Evolutionary conservation across 1,139 yeast genomes (phyloP).

Genomic region (Diutina catenulata): DNA sequence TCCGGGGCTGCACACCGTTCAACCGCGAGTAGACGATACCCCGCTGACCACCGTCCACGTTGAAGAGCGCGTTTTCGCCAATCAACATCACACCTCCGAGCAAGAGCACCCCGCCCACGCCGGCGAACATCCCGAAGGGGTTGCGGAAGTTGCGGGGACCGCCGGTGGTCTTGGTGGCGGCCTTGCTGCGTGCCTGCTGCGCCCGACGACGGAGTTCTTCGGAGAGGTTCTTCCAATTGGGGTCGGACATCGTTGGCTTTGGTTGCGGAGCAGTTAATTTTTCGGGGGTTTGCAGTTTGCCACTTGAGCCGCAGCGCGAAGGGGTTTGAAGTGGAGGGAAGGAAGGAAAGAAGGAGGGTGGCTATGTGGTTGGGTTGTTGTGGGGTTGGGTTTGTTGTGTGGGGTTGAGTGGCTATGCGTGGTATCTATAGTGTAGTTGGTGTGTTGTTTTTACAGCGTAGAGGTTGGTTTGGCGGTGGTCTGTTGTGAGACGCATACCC

Average conservation of each 20-base stretch:
- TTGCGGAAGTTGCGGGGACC: conserved; percentile 33
- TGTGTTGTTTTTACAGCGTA: too few species aligned
- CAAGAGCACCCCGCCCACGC: conserved; percentile 64
- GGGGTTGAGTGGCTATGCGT: too few species aligned
- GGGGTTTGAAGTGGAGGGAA: too few species aligned
- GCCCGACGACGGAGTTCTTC: conserved; percentile 58
- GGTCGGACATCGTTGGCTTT: conserved; percentile 29
- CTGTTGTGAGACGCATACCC: too few species aligned
- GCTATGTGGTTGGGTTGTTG: too few species aligned
- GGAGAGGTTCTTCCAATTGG: conserved; percentile 58
- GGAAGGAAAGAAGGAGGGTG: too few species aligned
- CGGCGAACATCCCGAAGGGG: conserved; percentile 56
- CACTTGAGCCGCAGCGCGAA: background rate
- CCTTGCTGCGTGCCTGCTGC: conserved; percentile 26
- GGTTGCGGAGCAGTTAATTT: background rate
- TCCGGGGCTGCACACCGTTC: conserved; percentile 75
- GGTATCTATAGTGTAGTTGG: too few species aligned
- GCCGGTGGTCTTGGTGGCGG: conserved; percentile 18
- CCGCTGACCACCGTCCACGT: conserved; percentile 98
- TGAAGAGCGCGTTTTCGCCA: conserved; percentile 70
- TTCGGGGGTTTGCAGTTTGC: conserved; percentile 1
- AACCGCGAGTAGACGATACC: conserved; percentile 88
- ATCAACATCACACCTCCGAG: conserved; percentile 63
- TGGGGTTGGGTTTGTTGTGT: too few species aligned
- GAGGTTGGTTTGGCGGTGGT: too few species aligned